Evolutionary conservation across 345 rosid genomes (phyloP).

Genomic region (Arabidopsis arenosa): DNA sequence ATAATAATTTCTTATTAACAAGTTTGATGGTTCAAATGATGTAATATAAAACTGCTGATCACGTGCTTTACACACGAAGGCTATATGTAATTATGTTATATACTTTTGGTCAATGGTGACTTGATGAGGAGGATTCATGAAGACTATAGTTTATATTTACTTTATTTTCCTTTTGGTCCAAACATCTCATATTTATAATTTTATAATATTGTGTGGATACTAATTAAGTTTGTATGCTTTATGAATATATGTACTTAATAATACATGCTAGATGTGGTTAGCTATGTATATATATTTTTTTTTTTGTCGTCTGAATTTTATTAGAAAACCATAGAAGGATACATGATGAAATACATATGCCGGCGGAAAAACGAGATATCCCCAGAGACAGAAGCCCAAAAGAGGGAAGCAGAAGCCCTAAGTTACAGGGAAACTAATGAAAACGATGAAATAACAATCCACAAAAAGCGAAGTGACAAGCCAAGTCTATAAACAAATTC

Average conservation of each 20-base stretch:
- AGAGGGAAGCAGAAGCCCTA: too few relatives aligned
- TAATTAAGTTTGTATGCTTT: not conserved
- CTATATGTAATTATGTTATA: not conserved
- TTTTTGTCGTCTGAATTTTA: too few relatives aligned
- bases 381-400: too few relatives aligned
- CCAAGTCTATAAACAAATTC: too few relatives aligned
- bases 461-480: too few relatives aligned
- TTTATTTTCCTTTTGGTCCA: not conserved
- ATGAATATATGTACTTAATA: not conserved
- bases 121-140: not conserved
- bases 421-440: too few relatives aligned
- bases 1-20: slow-evolving; percentile 14
- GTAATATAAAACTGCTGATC: slow-evolving; percentile 4
- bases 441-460: too few relatives aligned
- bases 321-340: too few relatives aligned
- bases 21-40: slow-evolving; percentile 29
- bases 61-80: slow-evolving; percentile 30
- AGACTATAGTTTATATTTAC: slow-evolving; percentile 2
- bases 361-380: too few relatives aligned
- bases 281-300: too few relatives aligned
- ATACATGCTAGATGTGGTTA: not conserved
- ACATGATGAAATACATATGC: too few relatives aligned
- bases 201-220: not conserved
- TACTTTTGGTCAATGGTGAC: slow-evolving; percentile 16
- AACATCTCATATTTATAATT: not conserved